phyloP scores from a whole-genome alignment of 2,329 filamentous ascomycete species.

The Aureobasidium namibiae region DNA sequence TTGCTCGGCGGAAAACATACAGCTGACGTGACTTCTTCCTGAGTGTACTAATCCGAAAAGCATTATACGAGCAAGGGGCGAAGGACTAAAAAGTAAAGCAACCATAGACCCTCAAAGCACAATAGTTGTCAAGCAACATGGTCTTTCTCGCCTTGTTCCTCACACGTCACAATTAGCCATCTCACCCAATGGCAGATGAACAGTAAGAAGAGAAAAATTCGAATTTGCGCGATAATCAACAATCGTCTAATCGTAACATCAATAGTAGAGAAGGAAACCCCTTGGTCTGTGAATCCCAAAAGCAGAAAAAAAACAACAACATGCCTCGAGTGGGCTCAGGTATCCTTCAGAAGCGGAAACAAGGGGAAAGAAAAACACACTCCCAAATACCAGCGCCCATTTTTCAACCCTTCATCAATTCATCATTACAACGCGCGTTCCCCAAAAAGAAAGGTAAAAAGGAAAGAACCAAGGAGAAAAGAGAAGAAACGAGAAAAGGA shows the following conservation, averaged over 20 bases:
- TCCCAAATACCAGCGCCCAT: neutral
- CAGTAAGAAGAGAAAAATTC: neutral
- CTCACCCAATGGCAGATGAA: no score
- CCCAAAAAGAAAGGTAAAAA: neutral
- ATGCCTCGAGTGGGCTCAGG: neutral
- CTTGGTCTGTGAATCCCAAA: neutral
- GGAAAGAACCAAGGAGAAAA: neutral
- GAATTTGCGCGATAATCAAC: neutral
- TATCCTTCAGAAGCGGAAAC: neutral
- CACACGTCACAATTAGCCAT: no score
- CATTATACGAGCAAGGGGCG: no score
- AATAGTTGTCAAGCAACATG: no score
- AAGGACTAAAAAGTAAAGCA: no score
- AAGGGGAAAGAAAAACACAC: neutral
- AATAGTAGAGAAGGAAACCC: neutral
- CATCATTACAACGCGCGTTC: neutral
- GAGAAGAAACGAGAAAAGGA: neutral
- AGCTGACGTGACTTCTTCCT: no score
- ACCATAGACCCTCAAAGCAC: no score
- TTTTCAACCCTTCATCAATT: slow-evolving; percentile 3
- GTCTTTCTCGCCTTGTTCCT: no score
- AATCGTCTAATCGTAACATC: slow-evolving; percentile 7
- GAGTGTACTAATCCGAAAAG: no score
- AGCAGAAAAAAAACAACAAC: neutral
- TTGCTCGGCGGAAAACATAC: no score